Conservation (phyloP, 1,284 basidiomycete genomes). For the Phellopilus nigrolimitatus region DNA sequence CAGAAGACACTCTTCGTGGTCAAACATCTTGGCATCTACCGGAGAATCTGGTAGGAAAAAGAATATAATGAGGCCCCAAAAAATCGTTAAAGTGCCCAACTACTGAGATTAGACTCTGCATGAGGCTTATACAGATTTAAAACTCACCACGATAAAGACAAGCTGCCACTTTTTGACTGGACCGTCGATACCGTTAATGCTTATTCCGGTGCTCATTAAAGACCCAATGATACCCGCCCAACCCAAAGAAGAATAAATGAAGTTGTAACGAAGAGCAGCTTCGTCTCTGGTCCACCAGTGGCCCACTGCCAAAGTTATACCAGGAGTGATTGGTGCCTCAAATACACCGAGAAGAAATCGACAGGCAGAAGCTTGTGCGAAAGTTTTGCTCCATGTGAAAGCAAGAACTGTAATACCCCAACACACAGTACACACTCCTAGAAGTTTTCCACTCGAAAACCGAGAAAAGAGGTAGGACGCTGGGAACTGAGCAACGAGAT, state of each 20-base stretch:
- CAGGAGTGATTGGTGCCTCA: conserved; percentile 35
- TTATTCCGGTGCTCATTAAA: conserved; percentile 15
- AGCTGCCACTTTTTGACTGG: conserved; percentile 14
- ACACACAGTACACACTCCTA: conserved; percentile 9
- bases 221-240: conserved; percentile 17
- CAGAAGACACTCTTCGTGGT: conserved; percentile 11
- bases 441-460: conserved; percentile 12
- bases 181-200: conserved; percentile 1
- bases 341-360: conserved; percentile 42
- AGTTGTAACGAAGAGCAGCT: conserved; percentile 15
- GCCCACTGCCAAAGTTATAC: conserved; percentile 15
- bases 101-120: background rate
- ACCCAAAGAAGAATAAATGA: conserved; percentile 18
- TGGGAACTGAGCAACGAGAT: conserved; percentile 16
- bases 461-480: conserved; percentile 15
- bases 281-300: conserved; percentile 19
- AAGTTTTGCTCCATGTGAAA: conserved; percentile 18
- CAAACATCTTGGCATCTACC: conserved; percentile 12
- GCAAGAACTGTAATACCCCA: conserved; percentile 14
- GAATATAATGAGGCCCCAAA: conserved; percentile 25
- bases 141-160: conserved; percentile 14
- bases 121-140: background rate
- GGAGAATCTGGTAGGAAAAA: conserved; percentile 18
- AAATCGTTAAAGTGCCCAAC: conserved; percentile 12
- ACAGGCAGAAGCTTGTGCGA: conserved; percentile 24